A percentile compares a stretch with the other conserved stretches of the same genome.
Conservation (phyloP, 2,329 filamentous ascomycete species). For the Diaporthe destruens region DNA sequence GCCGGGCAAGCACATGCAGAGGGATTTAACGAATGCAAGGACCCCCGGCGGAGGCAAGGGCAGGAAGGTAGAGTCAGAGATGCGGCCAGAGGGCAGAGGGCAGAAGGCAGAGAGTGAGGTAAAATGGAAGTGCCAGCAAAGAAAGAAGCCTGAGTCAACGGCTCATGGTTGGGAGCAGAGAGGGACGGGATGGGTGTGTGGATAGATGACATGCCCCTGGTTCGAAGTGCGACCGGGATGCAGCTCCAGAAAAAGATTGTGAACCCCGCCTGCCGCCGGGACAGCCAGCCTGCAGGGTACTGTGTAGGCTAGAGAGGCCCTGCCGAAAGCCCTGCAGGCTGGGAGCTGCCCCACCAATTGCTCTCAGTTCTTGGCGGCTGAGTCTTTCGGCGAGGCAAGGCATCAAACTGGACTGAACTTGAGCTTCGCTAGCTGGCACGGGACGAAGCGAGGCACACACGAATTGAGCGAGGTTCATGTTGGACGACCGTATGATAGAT, state of each 20-base stretch:
- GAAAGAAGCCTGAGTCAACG: slow-evolving; percentile 25
- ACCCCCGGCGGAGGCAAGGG: neutral
- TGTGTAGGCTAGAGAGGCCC: neutral
- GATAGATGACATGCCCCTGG: slow-evolving; percentile 30
- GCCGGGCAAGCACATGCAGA: slow-evolving; percentile 8
- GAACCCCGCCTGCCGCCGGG: slow-evolving; percentile 28
- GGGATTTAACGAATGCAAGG: neutral
- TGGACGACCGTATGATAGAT: slow-evolving; percentile 36
- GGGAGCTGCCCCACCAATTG: slow-evolving; percentile 41
- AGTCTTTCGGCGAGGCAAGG: slow-evolving; percentile 41
- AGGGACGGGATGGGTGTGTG: slow-evolving; percentile 7
- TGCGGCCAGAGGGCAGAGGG: neutral
- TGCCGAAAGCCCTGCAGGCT: slow-evolving; percentile 42
- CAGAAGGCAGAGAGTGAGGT: slow-evolving; percentile 2
- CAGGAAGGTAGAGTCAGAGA: slow-evolving; percentile 2
- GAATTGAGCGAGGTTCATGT: slow-evolving; percentile 29
- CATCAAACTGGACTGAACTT: neutral
- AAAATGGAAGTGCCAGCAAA: slow-evolving; percentile 5
- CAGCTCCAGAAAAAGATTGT: slow-evolving; percentile 35
- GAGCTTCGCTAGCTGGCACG: slow-evolving; percentile 31
- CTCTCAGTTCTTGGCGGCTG: slow-evolving; percentile 26
- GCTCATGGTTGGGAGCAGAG: slow-evolving; percentile 10
- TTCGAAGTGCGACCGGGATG: slow-evolving; percentile 1
- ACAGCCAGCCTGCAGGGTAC: neutral
- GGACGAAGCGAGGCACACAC: slow-evolving; percentile 27